These are phyloP conservation scores for Aspergillus kassunensis DNA, from an alignment of 495 filamentous ascomycete genomes.

Conservation along the genomic window DNA sequence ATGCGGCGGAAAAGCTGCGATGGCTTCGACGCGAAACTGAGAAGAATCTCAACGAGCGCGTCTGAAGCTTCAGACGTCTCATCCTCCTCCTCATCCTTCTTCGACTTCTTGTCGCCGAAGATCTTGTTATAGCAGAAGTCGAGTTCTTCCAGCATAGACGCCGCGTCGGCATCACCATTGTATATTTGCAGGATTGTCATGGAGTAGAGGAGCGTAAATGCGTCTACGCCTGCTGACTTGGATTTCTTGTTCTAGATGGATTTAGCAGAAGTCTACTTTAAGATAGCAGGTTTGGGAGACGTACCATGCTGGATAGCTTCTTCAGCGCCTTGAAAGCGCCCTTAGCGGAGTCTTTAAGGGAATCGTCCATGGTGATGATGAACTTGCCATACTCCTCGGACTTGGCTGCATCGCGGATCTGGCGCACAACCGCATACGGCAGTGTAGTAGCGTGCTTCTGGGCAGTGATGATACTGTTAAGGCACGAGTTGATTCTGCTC, in stretches of 20 bases:
- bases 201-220: slow-evolving; percentile 80
- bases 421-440: slow-evolving; percentile 48
- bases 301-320: slow-evolving; percentile 60
- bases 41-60: slow-evolving; percentile 78
- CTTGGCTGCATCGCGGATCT: slow-evolving; percentile 44
- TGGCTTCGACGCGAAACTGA: slow-evolving; percentile 82
- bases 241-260: slow-evolving; percentile 34
- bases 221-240: slow-evolving; percentile 39
- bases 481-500: slow-evolving; percentile 59
- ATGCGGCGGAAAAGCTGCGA: slow-evolving; percentile 82
- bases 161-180: slow-evolving; percentile 78
- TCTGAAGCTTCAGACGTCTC: slow-evolving; percentile 61
- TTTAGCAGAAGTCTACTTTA: slow-evolving; percentile 6
- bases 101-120: slow-evolving; percentile 43
- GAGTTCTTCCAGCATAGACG: slow-evolving; percentile 70
- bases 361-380: slow-evolving; percentile 60
- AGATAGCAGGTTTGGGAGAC: slow-evolving; percentile 6
- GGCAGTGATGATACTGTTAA: slow-evolving; percentile 67
- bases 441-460: slow-evolving; percentile 48
- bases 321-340: slow-evolving; percentile 62
- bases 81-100: slow-evolving; percentile 48
- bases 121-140: slow-evolving; percentile 65
- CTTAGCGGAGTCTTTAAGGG: slow-evolving; percentile 55
- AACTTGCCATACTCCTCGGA: slow-evolving; percentile 42
- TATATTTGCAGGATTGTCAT: slow-evolving; percentile 84